A percentile compares a stretch with the other conserved stretches of the same genome.
These are phyloP conservation scores for Seiridium unicorne DNA, from an alignment of 2,329 filamentous ascomycete species.

Conservation along the genomic window DNA sequence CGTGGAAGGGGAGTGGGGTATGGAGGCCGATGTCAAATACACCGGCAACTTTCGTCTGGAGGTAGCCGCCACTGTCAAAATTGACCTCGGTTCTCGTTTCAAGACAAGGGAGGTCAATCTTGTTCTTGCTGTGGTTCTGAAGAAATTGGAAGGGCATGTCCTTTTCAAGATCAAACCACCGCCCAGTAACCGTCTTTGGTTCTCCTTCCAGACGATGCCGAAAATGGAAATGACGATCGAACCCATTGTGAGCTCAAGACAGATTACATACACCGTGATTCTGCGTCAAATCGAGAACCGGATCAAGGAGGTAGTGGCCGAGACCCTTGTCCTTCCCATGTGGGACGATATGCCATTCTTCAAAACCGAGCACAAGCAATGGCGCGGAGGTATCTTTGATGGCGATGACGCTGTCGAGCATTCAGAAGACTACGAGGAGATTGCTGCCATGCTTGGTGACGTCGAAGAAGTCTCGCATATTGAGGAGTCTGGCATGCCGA, in stretches of 20 bases:
- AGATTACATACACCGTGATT: slow-evolving; percentile 93
- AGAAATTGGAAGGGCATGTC: slow-evolving; percentile 80
- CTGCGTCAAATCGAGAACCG: slow-evolving; percentile 90
- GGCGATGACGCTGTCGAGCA: slow-evolving; percentile 48
- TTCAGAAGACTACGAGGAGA: slow-evolving; percentile 33
- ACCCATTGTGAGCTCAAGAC: slow-evolving; percentile 89
- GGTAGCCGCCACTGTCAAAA: slow-evolving; percentile 86
- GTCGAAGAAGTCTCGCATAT: slow-evolving; percentile 44
- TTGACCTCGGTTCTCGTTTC: slow-evolving; percentile 85
- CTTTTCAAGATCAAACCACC: slow-evolving; percentile 89
- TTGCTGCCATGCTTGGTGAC: slow-evolving; percentile 43
- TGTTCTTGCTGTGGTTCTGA: slow-evolving; percentile 80
- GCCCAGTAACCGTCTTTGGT: slow-evolving; percentile 94
- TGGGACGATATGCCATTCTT: slow-evolving; percentile 97
- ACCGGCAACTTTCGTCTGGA: slow-evolving; percentile 86
- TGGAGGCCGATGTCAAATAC: slow-evolving; percentile 87
- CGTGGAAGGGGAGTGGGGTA: slow-evolving; percentile 83
- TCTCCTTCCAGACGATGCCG: slow-evolving; percentile 90
- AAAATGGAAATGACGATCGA: slow-evolving; percentile 94
- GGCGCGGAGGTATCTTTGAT: slow-evolving; percentile 81
- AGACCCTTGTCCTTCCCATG: slow-evolving; percentile 87
- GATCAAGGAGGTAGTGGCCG: slow-evolving; percentile 90
- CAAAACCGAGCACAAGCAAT: slow-evolving; percentile 72
- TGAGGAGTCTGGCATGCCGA: slow-evolving; percentile 37
- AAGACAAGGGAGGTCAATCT: slow-evolving; percentile 89